These are phyloP conservation scores for Auxenochlorella protothecoides DNA, from an alignment of 139 green algal genomes.

Conservation along the genomic window DNA sequence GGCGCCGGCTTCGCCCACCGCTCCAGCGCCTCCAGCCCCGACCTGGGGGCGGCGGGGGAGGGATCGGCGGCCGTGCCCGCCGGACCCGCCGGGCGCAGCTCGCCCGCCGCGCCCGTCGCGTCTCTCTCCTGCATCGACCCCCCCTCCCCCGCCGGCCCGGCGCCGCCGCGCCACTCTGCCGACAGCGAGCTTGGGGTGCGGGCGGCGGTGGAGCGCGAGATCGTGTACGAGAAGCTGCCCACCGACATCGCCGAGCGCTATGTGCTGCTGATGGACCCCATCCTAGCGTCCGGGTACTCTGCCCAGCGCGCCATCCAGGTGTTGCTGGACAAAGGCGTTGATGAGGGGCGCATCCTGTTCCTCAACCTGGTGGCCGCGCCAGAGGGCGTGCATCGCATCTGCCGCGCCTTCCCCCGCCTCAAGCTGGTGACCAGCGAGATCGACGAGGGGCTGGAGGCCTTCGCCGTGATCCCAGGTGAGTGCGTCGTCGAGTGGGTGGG, in stretches of 20 bases:
- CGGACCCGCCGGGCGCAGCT: neutral
- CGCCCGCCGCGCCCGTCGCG: too few relatives aligned
- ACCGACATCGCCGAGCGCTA: conserved; percentile 81
- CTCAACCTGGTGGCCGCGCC: conserved; percentile 87
- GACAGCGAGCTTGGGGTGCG: neutral
- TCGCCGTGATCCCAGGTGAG: conserved; percentile 62
- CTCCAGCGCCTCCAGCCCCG: neutral
- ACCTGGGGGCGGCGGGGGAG: neutral
- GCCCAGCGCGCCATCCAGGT: conserved; percentile 69
- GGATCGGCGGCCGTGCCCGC: conserved; percentile 1
- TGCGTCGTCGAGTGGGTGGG: conserved; percentile 19
- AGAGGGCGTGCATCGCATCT: conserved; percentile 78
- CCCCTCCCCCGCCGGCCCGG: too few relatives aligned
- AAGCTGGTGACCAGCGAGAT: conserved; percentile 92
- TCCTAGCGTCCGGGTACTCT: conserved; percentile 77
- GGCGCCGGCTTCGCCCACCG: neutral
- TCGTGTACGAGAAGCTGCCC: conserved; percentile 93
- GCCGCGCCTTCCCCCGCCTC: conserved; percentile 45
- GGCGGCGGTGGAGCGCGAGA: conserved; percentile 36
- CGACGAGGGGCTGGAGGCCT: conserved; percentile 71
- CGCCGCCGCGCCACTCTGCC: too few relatives aligned
- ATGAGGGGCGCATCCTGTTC: conserved; percentile 80
- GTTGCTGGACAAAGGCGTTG: conserved; percentile 76
- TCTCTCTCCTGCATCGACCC: too few relatives aligned
- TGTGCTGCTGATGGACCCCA: conserved; percentile 93